Conservation (phyloP, 495 filamentous ascomycete species). For the Aspergillus indologenus region DNA sequence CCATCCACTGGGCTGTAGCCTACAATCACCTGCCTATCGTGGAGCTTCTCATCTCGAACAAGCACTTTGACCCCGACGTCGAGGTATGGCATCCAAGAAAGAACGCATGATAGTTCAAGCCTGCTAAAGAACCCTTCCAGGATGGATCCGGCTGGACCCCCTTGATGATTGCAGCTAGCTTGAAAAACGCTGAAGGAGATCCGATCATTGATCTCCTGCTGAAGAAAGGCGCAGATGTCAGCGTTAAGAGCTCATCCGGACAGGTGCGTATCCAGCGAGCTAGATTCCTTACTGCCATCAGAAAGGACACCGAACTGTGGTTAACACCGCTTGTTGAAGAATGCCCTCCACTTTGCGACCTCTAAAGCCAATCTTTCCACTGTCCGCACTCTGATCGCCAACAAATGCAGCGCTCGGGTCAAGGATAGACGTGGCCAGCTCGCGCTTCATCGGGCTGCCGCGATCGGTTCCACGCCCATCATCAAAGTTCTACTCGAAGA, state of each 20-base stretch:
- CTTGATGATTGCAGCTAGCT: constrained; percentile 85
- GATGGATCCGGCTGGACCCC: constrained; percentile 93
- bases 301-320: background rate
- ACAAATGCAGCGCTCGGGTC: constrained; percentile 76
- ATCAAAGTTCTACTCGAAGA: constrained; percentile 75
- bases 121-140: constrained; percentile 32
- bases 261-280: constrained; percentile 42
- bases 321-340: constrained; percentile 36
- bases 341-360: constrained; percentile 85
- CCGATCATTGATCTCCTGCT: constrained; percentile 68
- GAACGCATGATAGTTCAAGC: background rate
- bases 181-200: constrained; percentile 60
- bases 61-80: constrained; percentile 83
- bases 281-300: background rate
- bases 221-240: constrained; percentile 77
- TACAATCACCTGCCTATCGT: constrained; percentile 77
- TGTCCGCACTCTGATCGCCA: constrained; percentile 70
- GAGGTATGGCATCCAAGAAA: constrained; percentile 49
- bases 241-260: constrained; percentile 65
- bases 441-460: constrained; percentile 85
- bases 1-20: constrained; percentile 93
- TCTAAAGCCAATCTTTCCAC: constrained; percentile 84
- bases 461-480: constrained; percentile 83
- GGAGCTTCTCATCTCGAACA: constrained; percentile 60
- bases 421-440: constrained; percentile 85